Evolutionary conservation across 768 basidiomycete species (phyloP), one percentile per base, ranked within the genome.

Genomic region (Russula foetens): DNA sequence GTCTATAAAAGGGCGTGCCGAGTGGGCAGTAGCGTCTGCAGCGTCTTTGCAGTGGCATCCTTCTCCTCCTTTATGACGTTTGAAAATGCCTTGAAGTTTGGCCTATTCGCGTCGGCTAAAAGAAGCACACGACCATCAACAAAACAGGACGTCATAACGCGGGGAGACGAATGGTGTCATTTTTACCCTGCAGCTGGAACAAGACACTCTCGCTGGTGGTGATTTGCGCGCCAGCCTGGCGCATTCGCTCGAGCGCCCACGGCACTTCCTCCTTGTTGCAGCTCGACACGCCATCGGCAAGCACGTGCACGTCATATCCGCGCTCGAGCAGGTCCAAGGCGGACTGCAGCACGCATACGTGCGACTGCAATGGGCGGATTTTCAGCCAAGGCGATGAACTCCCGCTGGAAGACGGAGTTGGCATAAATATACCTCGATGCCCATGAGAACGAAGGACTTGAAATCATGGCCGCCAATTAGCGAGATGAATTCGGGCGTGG

Each of bases 281-380:
- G 31, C 86, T 89, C 2, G 90, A 92, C 17, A 95, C 85, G 17
- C 85, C 92, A 68, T 97, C 93, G 1, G 88, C 90, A 24, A 92
- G 74, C 41, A 94, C 78, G 70, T 89, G 82, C 7, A 89, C 83
- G 60, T 77, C 70, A 46, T 77, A 79, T 0, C 76, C 76, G 0
- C 31, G 64, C 46, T 75, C 68, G 3, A 88, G 71, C 14, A 96
- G 78, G 61, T 88, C 85, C 19, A 94, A 74, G 0, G 86, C 79
- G 0, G 92, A 90, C 71, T 96, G 93, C 7, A 93, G 78, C 9
- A 96, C 83, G 68, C 94, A 97, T 62, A 97, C 84, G 67, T 96
- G 94, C 17, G 89, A 82, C 92, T 94, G 64, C 19, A 1, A 33
- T 23, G 35, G 9, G 9, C 2, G 11, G 35, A 7, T 31, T 12